Evolutionary conservation across 257 asterid genomes (phyloP).

Genomic region (Thymus mandschuricus): DNA sequence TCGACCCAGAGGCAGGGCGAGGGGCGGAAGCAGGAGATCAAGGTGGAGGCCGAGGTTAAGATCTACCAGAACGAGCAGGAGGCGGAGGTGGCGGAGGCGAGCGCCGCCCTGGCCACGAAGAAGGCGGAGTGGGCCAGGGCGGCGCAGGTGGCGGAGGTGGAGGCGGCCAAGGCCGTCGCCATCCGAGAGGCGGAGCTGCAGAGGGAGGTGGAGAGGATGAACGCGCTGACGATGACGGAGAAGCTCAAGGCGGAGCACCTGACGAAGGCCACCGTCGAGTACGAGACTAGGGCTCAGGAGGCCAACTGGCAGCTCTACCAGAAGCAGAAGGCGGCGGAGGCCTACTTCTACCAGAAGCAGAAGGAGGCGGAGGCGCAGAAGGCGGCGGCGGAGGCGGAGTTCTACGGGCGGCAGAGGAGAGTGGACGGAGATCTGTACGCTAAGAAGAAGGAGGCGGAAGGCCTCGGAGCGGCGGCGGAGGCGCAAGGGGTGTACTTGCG

Average conservation of each 20-base stretch:
- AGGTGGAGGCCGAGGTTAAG: slow-evolving; percentile 54
- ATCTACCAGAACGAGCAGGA: slow-evolving; percentile 56
- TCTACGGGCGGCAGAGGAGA: slow-evolving; percentile 42
- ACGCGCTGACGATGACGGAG: slow-evolving; percentile 54
- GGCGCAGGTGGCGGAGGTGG: slow-evolving; percentile 63
- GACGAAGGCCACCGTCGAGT: slow-evolving; percentile 64
- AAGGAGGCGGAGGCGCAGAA: slow-evolving; percentile 59
- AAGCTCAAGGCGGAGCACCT: slow-evolving; percentile 62
- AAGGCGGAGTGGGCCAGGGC: slow-evolving; percentile 68
- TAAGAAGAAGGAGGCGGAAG: slow-evolving; percentile 69
- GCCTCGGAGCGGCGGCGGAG: slow-evolving; percentile 56
- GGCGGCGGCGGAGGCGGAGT: slow-evolving; percentile 57
- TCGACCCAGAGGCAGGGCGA: slow-evolving; percentile 61
- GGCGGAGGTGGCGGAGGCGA: slow-evolving; percentile 68
- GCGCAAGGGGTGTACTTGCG: slow-evolving; percentile 62
- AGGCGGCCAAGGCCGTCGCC: slow-evolving; percentile 63
- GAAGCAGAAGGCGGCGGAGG: slow-evolving; percentile 69
- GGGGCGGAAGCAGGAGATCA: slow-evolving; percentile 58
- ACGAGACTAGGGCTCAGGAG: slow-evolving; percentile 69
- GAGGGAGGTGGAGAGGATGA: slow-evolving; percentile 63
- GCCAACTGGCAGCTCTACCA: slow-evolving; percentile 73
- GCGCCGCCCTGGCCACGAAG: slow-evolving; percentile 56
- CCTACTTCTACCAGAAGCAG: slow-evolving; percentile 56
- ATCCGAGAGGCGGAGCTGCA: slow-evolving; percentile 64
- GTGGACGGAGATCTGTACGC: slow-evolving; percentile 62